A percentile compares a stretch with the other conserved stretches of the same genome.
phyloP scores from a whole-genome alignment of 129 eudicot species.

The Lactuca sativa region DNA sequence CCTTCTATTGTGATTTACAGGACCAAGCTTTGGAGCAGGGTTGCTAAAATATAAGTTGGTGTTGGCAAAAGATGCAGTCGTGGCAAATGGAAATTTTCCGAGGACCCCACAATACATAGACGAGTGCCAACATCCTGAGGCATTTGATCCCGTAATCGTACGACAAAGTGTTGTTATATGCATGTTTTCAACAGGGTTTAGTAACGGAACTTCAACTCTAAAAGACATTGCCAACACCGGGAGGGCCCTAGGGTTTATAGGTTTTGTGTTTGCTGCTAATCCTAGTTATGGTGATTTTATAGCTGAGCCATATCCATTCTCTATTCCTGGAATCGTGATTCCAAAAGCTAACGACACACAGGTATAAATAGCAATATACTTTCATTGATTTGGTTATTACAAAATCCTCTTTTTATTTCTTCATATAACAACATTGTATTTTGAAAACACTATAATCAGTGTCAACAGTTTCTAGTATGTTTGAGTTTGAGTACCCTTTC shows the following conservation, averaged over 20 bases:
- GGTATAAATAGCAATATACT: conserved; percentile 23
- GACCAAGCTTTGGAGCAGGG: conserved; percentile 60
- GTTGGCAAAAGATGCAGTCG: conserved; percentile 75
- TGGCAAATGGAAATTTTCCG: conserved; percentile 53
- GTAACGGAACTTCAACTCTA: conserved; percentile 61
- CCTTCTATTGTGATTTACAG: conserved; percentile 21
- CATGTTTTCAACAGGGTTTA: conserved; percentile 74
- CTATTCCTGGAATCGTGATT: conserved; percentile 83
- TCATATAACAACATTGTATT: no score
- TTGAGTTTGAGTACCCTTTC: no score
- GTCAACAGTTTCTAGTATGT: no score
- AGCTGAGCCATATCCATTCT: conserved; percentile 78
- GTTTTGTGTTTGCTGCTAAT: conserved; percentile 79
- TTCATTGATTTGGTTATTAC: no score
- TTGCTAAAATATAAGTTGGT: conserved; percentile 60
- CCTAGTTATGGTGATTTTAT: conserved; percentile 78
- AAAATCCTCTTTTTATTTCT: no score
- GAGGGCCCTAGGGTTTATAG: conserved; percentile 53
- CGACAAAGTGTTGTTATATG: conserved; percentile 77
- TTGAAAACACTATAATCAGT: no score
- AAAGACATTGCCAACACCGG: conserved; percentile 60
- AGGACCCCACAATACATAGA: conserved; percentile 59
- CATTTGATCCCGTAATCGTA: conserved; percentile 59
- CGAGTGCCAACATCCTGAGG: conserved; percentile 88
- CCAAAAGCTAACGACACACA: conserved; percentile 68